Evolutionary conservation across 352 stramenopile species (phyloP), one percentile per base, ranked within the genome.

Genomic region (Phytophthora idaei): DNA sequence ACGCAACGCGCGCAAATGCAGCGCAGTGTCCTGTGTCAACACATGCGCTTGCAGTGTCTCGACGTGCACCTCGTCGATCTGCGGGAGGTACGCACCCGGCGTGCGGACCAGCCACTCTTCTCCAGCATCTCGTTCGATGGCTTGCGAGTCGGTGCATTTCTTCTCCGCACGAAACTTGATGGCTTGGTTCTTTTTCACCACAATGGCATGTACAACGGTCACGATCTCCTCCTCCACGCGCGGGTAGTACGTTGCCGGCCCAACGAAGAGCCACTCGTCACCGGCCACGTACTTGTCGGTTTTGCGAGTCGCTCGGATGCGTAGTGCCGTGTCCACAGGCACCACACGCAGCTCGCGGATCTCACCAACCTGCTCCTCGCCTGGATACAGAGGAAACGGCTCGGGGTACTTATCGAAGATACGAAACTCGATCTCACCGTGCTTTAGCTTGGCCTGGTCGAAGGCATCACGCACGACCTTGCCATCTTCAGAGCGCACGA

Each of bases 121-220:
- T 17, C 85, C 85, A 1, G 85, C 85, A 15, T 90, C 85, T 34
- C 76, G 85, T 41, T 78, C 69, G 11, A 83, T 75, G 31, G 77
- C 83, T 39, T 89, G 76, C 42, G 82, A 71, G 61, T 93, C 85
- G 25, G 71, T 83, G 72, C 83, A 93, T 58, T 90, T 94, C 71
- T 94, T 94, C 63, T 89, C 82, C 11, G 85, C 83, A 4, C 83
- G 82, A 44, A 94, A 90, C 65, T 92, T 91, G 72, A 94, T 73
- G 39, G 85, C 85, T 39, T 91, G 71, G 78, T 94, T 92, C 61
- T 87, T 92, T 60, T 91, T 76, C 60, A 94, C 82, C 51, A 94
- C 77, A 44, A 84, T 89, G 3, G 85, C 82, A 1, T 71, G 61
- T 6, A 94, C 77, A 1, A 77, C 60, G 3, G 51, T 57, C 3